Percentiles rank a stretch among this genome's conserved stretches.
Conservation (phyloP, 139 green algal genomes). For the Mesotaenium endlicherianum region DNA sequence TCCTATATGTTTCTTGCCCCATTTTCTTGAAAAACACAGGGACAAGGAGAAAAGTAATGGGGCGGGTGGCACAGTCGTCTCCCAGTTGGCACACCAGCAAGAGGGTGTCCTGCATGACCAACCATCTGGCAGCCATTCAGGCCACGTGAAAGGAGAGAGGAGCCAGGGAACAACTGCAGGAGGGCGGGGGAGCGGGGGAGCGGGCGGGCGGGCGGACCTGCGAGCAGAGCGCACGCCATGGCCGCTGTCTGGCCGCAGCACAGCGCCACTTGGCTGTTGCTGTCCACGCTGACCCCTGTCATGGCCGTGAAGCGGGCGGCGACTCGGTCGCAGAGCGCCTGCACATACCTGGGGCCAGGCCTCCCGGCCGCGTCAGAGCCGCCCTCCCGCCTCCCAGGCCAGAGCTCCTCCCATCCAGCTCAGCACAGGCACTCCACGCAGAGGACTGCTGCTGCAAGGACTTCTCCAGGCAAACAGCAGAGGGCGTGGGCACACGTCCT, state of each 20-base stretch:
- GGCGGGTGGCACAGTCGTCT: too few relatives aligned
- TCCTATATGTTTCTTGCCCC: too few relatives aligned
- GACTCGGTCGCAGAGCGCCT: background rate
- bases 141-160: background rate
- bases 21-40: too few relatives aligned
- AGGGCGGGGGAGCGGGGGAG: background rate
- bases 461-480: background rate
- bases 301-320: background rate
- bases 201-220: constrained; percentile 1
- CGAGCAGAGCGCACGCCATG: constrained; percentile 23
- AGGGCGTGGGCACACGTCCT: background rate
- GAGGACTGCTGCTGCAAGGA: background rate
- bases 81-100: too few relatives aligned
- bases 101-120: too few relatives aligned
- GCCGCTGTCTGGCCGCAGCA: constrained; percentile 39
- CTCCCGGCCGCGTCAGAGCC: too few relatives aligned
- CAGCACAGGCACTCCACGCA: too few relatives aligned
- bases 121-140: too few relatives aligned
- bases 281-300: background rate
- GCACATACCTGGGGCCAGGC: background rate
- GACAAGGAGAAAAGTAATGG: too few relatives aligned
- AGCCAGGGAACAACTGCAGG: background rate
- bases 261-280: constrained; percentile 7
- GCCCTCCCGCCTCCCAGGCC: too few relatives aligned
- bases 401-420: too few relatives aligned